A percentile compares a stretch with the other conserved stretches of the same genome.
Evolutionary conservation across 257 asterid genomes (phyloP).

Genomic region (Prunella vulgaris): DNA sequence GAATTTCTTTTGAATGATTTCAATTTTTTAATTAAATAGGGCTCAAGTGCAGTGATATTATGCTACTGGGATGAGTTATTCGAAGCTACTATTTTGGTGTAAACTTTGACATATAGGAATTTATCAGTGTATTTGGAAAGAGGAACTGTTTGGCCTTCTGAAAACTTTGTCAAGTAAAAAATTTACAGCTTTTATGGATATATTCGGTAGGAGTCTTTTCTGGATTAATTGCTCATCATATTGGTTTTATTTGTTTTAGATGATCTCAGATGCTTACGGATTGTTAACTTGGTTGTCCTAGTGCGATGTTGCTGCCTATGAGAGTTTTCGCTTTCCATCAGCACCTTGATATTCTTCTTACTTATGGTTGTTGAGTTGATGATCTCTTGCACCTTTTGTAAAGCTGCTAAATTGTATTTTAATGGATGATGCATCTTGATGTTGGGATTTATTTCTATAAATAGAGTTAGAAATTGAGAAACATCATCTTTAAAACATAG

Average conservation of each 20-base stretch:
- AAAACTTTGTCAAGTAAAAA: background rate
- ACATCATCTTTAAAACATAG: conserved; percentile 22
- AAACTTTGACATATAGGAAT: background rate
- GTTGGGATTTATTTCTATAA: conserved; percentile 23
- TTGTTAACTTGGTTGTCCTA: conserved; percentile 53
- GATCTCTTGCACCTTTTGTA: conserved; percentile 29
- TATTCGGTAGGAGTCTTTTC: conserved; percentile 5
- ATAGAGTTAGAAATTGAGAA: conserved; percentile 23
- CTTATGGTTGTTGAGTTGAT: conserved; percentile 48
- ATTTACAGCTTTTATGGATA: conserved; percentile 8
- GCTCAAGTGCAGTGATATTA: background rate
- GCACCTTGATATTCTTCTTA: conserved; percentile 44
- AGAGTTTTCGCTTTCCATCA: conserved; percentile 53
- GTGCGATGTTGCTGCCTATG: conserved; percentile 62
- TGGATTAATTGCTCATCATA: conserved; percentile 34
- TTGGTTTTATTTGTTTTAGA: conserved; percentile 47
- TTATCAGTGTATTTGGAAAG: background rate
- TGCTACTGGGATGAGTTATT: background rate
- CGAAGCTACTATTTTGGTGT: background rate
- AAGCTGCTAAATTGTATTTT: conserved; percentile 33
- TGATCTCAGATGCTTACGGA: conserved; percentile 53
- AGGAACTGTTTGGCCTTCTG: background rate
- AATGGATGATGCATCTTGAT: conserved; percentile 26
- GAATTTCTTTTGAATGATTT: background rate
- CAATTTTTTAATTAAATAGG: background rate